Evolutionary conservation across 1,284 basidiomycete genomes (phyloP).

Genomic region (Cryptococcus sp.): DNA sequence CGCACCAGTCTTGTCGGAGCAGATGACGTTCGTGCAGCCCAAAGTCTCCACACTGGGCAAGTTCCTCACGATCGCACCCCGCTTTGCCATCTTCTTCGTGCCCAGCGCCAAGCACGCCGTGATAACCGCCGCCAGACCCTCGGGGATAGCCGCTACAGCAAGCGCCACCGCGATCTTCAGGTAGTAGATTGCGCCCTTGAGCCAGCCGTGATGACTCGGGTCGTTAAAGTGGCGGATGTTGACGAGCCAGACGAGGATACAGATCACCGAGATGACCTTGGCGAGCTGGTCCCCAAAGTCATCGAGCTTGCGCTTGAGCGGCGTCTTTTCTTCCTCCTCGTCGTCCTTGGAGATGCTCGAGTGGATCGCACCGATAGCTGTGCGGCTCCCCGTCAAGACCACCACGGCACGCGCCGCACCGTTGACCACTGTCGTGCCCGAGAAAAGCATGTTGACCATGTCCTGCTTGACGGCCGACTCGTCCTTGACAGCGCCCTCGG

Average conservation of each 20-base stretch:
- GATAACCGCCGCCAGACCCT: slow-evolving; percentile 91
- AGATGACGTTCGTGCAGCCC: slow-evolving; percentile 93
- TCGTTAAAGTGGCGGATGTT: slow-evolving; percentile 92
- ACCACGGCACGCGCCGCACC: slow-evolving; percentile 81
- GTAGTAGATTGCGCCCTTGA: slow-evolving; percentile 93
- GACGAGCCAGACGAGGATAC: slow-evolving; percentile 91
- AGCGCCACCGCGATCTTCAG: slow-evolving; percentile 97
- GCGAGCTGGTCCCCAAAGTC: slow-evolving; percentile 94
- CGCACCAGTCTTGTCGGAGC: slow-evolving; percentile 88
- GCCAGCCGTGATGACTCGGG: slow-evolving; percentile 77
- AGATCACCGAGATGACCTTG: slow-evolving; percentile 93
- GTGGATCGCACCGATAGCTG: slow-evolving; percentile 93
- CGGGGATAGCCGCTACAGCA: slow-evolving; percentile 93
- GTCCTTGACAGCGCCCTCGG: slow-evolving; percentile 63
- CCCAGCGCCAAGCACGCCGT: slow-evolving; percentile 94
- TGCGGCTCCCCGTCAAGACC: slow-evolving; percentile 74
- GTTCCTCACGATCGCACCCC: slow-evolving; percentile 93
- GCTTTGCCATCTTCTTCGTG: slow-evolving; percentile 96
- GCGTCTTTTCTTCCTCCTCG: slow-evolving; percentile 76
- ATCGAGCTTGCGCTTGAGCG: slow-evolving; percentile 89
- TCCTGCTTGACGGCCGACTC: slow-evolving; percentile 85
- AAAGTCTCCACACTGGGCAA: slow-evolving; percentile 94
- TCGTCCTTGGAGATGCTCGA: slow-evolving; percentile 64
- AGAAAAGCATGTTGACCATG: slow-evolving; percentile 91
- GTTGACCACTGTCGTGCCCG: slow-evolving; percentile 90